Evolutionary conservation across 441 rosid species (phyloP).

Genomic region (Viola pubescens): DNA sequence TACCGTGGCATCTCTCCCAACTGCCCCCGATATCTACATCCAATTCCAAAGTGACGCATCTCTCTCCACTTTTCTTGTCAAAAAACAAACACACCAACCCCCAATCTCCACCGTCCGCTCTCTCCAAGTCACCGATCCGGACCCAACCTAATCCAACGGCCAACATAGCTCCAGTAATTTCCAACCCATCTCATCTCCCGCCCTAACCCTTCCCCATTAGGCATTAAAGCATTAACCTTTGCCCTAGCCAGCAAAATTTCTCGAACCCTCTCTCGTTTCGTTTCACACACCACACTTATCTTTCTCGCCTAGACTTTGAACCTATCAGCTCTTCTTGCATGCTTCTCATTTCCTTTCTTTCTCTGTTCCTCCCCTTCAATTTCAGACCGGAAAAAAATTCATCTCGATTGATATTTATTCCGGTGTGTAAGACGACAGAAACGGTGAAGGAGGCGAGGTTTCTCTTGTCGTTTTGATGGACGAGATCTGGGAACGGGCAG

Average conservation of each 20-base stretch:
- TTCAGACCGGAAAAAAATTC: not conserved
- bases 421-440: no score
- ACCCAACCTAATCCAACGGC: slow-evolving; percentile 26
- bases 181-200: not conserved
- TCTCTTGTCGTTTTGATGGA: slow-evolving; percentile 33
- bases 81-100: slow-evolving; percentile 43
- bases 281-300: not conserved
- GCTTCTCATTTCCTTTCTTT: not conserved
- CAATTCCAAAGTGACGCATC: slow-evolving; percentile 23
- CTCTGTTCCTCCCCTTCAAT: not conserved
- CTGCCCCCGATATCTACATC: slow-evolving; percentile 15
- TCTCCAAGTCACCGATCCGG: slow-evolving; percentile 40
- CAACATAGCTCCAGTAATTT: slow-evolving; percentile 11
- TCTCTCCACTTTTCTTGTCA: slow-evolving; percentile 11
- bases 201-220: slow-evolving; percentile 1
- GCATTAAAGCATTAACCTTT: not conserved
- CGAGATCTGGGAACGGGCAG: slow-evolving; percentile 75
- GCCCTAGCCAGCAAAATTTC: slow-evolving; percentile 16
- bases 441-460: not conserved
- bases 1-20: not conserved
- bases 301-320: no score
- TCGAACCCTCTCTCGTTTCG: slow-evolving; percentile 12
- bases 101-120: slow-evolving; percentile 26
- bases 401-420: no score
- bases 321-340: no score